A percentile compares a stretch with the other conserved stretches of the same genome.
Evolutionary conservation across 208 protist genomes (phyloP).

Genomic region (Leishmania turanica): DNA sequence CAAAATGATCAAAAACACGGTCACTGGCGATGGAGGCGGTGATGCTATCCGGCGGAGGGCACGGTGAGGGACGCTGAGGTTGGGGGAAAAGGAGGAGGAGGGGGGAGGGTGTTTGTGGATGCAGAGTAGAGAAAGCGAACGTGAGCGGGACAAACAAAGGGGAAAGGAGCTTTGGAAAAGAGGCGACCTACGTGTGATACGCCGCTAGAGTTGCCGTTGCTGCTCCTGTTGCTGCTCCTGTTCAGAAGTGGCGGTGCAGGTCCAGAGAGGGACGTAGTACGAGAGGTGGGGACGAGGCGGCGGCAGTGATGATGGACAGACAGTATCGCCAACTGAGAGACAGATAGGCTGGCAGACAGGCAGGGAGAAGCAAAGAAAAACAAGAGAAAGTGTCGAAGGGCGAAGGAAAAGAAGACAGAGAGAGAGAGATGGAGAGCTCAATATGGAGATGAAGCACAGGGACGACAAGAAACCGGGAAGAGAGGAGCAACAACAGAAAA

Average conservation of each 20-base stretch:
- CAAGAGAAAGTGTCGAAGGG: neutral
- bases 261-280: neutral
- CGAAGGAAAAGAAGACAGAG: neutral
- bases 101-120: neutral
- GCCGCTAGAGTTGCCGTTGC: neutral
- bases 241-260: neutral
- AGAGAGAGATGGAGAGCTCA: neutral
- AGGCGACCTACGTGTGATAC: neutral
- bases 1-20: neutral
- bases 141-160: neutral
- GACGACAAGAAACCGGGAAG: neutral
- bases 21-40: neutral
- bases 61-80: neutral
- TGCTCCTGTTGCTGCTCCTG: neutral
- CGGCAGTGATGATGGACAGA: neutral
- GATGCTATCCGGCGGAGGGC: neutral
- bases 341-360: constrained; percentile 2
- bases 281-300: too few relatives aligned
- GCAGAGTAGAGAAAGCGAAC: neutral
- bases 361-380: neutral
- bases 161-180: neutral
- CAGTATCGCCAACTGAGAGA: neutral
- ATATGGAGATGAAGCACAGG: neutral
- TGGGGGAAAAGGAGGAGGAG: neutral
- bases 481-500: neutral